These are phyloP conservation scores for Hygrophorus pudorinus DNA, from an alignment of 768 basidiomycete genomes.

Conservation along the genomic window DNA sequence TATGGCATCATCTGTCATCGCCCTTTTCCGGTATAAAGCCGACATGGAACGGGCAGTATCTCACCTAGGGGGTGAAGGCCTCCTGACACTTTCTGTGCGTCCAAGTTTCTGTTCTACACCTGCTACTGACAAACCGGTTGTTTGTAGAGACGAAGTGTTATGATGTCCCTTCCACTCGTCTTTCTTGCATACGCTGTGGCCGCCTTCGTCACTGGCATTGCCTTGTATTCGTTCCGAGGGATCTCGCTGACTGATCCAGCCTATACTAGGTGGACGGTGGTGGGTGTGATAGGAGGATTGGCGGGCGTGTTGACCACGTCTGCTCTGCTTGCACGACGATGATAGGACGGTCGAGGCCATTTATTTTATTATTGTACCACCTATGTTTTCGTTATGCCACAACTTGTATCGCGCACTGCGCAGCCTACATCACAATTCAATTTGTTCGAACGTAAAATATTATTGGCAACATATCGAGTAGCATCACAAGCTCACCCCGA, in stretches of 20 bases:
- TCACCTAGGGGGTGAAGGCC: conserved; percentile 44
- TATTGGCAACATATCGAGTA: no score
- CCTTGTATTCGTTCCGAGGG: conserved; percentile 56
- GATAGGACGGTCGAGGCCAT: conserved; percentile 3
- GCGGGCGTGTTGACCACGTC: conserved; percentile 52
- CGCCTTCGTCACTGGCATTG: conserved; percentile 56
- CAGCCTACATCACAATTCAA: no score
- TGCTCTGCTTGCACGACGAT: conserved; percentile 26
- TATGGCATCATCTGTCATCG: conserved; percentile 58
- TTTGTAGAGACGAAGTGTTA: conserved; percentile 45
- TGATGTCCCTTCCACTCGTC: conserved; percentile 65
- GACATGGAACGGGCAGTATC: conserved; percentile 47
- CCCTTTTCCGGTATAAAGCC: conserved; percentile 60
- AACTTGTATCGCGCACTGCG: no score
- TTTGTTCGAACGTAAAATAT: no score
- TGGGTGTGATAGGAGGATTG: conserved; percentile 55
- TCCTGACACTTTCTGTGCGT: conserved; percentile 39
- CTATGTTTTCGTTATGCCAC: no score
- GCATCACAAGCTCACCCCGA: no score
- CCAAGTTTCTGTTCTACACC: not conserved
- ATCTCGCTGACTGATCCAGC: conserved; percentile 34
- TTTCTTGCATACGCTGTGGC: conserved; percentile 64
- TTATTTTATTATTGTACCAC: not conserved
- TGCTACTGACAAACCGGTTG: not conserved
- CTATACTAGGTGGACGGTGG: conserved; percentile 51